These are phyloP conservation scores for Hypsizygus ulmarius DNA, from an alignment of 1,284 basidiomycete species.

Conservation along the genomic window DNA sequence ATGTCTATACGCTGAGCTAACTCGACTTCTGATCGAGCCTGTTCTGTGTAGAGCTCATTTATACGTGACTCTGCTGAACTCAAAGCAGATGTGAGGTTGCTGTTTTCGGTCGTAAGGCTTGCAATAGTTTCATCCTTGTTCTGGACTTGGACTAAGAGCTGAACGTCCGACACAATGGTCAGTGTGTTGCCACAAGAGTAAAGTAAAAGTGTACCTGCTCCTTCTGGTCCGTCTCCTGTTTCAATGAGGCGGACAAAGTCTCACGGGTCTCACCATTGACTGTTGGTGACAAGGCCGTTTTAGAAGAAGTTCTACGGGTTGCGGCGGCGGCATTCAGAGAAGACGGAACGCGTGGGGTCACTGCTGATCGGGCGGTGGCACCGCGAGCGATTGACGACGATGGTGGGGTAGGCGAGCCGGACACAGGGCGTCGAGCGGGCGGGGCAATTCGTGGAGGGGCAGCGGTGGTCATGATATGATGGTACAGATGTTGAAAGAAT, in stretches of 20 bases:
- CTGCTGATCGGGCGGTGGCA: slow-evolving; percentile 50
- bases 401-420: slow-evolving; percentile 42
- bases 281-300: slow-evolving; percentile 38
- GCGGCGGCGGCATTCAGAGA: slow-evolving; percentile 38
- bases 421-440: slow-evolving; percentile 40
- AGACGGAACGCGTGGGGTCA: slow-evolving; percentile 42
- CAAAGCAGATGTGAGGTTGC: slow-evolving; percentile 58
- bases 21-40: slow-evolving; percentile 73
- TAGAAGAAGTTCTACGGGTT: slow-evolving; percentile 50
- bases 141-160: slow-evolving; percentile 75
- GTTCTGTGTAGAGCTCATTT: slow-evolving; percentile 75
- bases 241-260: slow-evolving; percentile 57
- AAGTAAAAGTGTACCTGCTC: slow-evolving; percentile 55
- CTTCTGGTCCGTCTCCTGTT: slow-evolving; percentile 74
- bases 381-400: slow-evolving; percentile 36
- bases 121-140: slow-evolving; percentile 71
- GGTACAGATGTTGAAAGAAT: slow-evolving; percentile 5
- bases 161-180: slow-evolving; percentile 11
- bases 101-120: slow-evolving; percentile 60
- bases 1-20: slow-evolving; percentile 75
- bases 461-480: slow-evolving; percentile 35
- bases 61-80: slow-evolving; percentile 65
- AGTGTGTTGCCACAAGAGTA: slow-evolving; percentile 9
- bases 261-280: slow-evolving; percentile 47
- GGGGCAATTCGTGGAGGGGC: slow-evolving; percentile 28